Evolutionary conservation across 352 stramenopile genomes (phyloP), one percentile per base, ranked within the genome.

Genomic region (Pythium phragmiticola): DNA sequence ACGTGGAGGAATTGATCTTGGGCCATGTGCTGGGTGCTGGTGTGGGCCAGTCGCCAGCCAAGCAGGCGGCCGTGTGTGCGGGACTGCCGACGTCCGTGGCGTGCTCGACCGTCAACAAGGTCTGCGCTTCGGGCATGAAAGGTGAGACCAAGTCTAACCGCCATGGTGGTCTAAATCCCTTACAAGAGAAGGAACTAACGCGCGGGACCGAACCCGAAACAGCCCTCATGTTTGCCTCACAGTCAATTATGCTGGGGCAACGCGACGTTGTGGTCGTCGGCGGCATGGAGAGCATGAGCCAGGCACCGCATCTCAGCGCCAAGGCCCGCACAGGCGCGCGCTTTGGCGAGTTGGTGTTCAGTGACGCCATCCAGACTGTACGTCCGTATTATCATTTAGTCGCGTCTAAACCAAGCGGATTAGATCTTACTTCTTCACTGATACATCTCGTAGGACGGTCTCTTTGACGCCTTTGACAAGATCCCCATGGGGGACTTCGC

Each of bases 41-140:
- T 36, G 80, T 98, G 28, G 97, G 97, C n/a, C 97, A 99, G 74
- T 92, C 96, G 19, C 97, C 96, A 0, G 85, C 92, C 51, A 87
- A 96, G 52, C 97, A 99, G 73, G 94, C 95, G 16, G 81, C 76
- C 5, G 59, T 92, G 23, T 74, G 75, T 17, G 88, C 80, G 16
- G 87, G 83, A 21, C 72, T 98, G 16, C 79, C 82, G 2, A 63
- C 77, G 49, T 75, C 68, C 3, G 93, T 94, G n/a, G 82, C 95
- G 17, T 98, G 93, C 71, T 98, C 94, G 19, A 98, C 92, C 2
- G 81, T 99, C n/a, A 99, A 99, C 80, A 99, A 99, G 77, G 96
- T 99, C 21, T 99, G 97, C 74, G 96, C 90, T 6, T 95, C 77
- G 1, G 90, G 91, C 51, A 95, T 98, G 87, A 98, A 98, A 72